phyloP scores from a whole-genome alignment of 306 rosid species.

The Styphnolobium japonicum region DNA sequence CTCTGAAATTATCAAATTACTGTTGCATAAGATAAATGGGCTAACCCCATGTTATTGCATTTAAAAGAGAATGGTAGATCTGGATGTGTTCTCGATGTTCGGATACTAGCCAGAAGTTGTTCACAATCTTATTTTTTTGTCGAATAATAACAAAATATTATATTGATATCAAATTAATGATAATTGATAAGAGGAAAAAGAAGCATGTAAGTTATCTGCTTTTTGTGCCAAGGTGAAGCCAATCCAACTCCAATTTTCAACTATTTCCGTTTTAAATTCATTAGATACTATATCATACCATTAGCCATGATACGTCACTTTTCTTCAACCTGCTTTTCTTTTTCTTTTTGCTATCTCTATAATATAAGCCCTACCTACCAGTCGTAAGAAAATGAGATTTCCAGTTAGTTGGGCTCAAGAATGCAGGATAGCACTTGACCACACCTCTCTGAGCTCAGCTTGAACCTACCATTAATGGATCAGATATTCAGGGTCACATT shows the following conservation, averaged over 20 bases:
- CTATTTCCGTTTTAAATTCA: background rate
- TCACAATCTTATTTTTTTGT: background rate
- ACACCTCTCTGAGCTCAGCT: too few species aligned
- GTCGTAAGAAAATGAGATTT: too few species aligned
- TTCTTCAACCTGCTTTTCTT: too few species aligned
- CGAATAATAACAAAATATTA: background rate
- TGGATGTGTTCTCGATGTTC: constrained; percentile 5
- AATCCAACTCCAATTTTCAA: background rate
- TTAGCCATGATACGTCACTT: too few species aligned
- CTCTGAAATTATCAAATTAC: background rate
- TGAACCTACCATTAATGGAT: background rate
- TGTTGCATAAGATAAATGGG: background rate
- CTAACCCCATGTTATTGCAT: constrained; percentile 12
- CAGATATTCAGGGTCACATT: background rate
- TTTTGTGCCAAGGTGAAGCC: background rate
- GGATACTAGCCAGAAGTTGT: background rate
- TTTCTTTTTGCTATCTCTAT: too few species aligned
- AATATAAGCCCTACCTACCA: too few species aligned
- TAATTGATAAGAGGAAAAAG: too few species aligned
- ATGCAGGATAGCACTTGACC: too few species aligned
- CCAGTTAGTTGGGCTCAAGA: too few species aligned
- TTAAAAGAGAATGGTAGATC: background rate
- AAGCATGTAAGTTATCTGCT: too few species aligned
- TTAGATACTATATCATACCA: too few species aligned
- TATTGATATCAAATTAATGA: background rate